Evolutionary conservation across 257 asterid genomes (phyloP).

Genomic region (Gynochthodes officinalis): DNA sequence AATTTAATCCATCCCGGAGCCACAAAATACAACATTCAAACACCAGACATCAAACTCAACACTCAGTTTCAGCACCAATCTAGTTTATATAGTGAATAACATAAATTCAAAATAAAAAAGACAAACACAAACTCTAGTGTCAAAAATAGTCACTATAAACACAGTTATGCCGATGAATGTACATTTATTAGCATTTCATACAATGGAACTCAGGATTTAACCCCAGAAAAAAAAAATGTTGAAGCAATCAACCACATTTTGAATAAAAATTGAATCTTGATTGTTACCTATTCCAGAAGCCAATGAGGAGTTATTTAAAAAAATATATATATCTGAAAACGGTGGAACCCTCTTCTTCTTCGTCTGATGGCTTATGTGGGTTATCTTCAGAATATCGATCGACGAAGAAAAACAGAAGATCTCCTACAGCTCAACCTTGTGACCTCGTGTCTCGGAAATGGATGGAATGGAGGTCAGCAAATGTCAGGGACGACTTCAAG

Average conservation of each 20-base stretch:
- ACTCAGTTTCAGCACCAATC: neutral
- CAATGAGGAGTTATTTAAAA: neutral
- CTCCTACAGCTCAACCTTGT: neutral
- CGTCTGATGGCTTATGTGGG: neutral
- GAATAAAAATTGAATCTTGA: constrained; percentile 7
- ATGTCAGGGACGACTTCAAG: neutral
- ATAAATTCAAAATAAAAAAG: too few species aligned
- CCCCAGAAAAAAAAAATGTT: neutral
- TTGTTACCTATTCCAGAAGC: neutral
- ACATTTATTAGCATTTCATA: neutral
- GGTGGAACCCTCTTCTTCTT: constrained; percentile 3
- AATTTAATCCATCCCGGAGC: neutral
- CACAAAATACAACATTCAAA: neutral
- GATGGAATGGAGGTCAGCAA: neutral
- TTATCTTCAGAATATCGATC: neutral
- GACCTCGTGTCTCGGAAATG: neutral
- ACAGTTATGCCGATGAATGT: neutral
- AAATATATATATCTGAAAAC: neutral
- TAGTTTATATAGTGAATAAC: neutral
- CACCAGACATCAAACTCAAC: neutral
- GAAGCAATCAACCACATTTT: neutral
- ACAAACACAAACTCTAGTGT: neutral
- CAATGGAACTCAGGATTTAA: neutral
- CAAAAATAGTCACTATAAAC: neutral
- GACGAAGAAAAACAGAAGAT: neutral